Evolutionary conservation across 148 eudicot genomes (phyloP), one percentile per base, ranked within the genome.

Genomic region (Rheum nobile): DNA sequence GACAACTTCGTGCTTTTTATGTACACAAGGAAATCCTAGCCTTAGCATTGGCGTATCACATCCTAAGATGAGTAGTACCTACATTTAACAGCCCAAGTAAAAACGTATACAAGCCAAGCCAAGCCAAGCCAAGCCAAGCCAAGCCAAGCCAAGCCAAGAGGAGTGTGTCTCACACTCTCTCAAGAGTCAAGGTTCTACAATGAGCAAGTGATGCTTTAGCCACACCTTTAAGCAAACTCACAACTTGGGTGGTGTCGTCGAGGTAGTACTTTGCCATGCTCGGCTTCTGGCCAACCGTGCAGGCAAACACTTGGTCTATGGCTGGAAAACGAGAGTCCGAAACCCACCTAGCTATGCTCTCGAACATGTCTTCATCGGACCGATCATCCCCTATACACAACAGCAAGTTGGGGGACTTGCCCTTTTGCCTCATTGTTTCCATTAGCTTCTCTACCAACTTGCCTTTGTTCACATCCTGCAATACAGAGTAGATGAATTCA

Each of bases 391-490:
- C 91, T 11, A 88, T 84, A 77, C 91, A 88, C 37, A 88, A 74
- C 11, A 88, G 80, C 24, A 88, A 88, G 77, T 88, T 85, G 0
- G 91, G 89, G 4, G 77, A 71, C 77, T 79, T 79, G 35, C 73
- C 87, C 28, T 72, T 75, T 46, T 80, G 85, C 77, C 80, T 81
- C 87, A 88, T 84, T 4, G 74, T 47, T 6, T 78, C 71, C 29
- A 88, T 86, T 4, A 88, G 71, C 54, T 82, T 83, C 65, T 85
- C 80, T 1, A 85, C 91, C 21, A 81, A 92, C 13, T 80, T 71
- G 29, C 95, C 95, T 83, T 92, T 92, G 88, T 88, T 92, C 57
- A 92, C 96, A 35, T 89, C 97, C 97, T 92, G 77, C 80, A 9
- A 57, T 8, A 57, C 2, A 35, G 37, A 35, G 37, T 35, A 35